Evolutionary conservation across 306 rosid species (phyloP).

Genomic region (Rubus parviflorus): DNA sequence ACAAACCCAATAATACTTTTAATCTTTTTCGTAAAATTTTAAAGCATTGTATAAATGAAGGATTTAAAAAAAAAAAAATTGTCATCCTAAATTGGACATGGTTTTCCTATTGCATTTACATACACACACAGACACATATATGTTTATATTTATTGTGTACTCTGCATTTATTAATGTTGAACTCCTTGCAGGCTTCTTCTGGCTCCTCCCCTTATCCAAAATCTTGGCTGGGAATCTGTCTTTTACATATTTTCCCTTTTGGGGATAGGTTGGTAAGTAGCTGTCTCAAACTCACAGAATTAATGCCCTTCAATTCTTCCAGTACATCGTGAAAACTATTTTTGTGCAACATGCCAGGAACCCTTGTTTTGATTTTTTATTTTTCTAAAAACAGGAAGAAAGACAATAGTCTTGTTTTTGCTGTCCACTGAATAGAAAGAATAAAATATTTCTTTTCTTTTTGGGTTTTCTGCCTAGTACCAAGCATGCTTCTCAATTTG

Average conservation of each 20-base stretch:
- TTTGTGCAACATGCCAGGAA: background rate
- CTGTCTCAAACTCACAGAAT: constrained; percentile 20
- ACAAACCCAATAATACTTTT: background rate
- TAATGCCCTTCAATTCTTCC: constrained; percentile 4
- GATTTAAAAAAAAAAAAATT: too few relatives aligned
- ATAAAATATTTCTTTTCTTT: background rate
- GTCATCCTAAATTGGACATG: background rate
- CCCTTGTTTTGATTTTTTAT: background rate
- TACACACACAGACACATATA: background rate
- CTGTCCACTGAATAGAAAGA: background rate
- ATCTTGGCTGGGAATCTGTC: constrained; percentile 89
- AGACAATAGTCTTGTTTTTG: background rate
- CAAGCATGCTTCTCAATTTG: background rate
- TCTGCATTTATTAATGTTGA: background rate
- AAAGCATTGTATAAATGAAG: background rate
- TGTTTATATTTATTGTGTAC: background rate
- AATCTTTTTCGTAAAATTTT: background rate
- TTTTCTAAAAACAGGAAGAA: background rate
- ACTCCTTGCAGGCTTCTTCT: constrained; percentile 74
- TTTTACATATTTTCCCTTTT: constrained; percentile 77
- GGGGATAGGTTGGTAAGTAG: constrained; percentile 86
- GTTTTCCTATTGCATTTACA: background rate
- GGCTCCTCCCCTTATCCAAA: constrained; percentile 92
- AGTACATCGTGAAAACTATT: background rate
- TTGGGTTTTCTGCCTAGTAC: background rate